phyloP scores from a whole-genome alignment of 2,329 filamentous ascomycete species.

The Zymoseptoria brevis region DNA sequence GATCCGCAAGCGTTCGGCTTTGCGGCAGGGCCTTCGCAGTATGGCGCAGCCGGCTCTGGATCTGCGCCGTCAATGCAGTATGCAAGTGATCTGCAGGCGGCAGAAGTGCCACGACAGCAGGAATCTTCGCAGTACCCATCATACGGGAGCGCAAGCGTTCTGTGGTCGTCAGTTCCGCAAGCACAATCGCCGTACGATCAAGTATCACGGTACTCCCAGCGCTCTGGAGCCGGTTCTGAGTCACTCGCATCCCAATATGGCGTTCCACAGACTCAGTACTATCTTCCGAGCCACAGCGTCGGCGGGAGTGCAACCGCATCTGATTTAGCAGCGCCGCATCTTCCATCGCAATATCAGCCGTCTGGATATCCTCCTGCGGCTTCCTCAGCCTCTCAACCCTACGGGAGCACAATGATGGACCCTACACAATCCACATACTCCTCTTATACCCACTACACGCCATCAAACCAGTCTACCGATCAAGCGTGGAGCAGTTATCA shows the following conservation, averaged over 20 bases:
- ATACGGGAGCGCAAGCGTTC: conserved; percentile 55
- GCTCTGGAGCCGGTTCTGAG: conserved; percentile 69
- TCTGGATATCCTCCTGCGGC: conserved; percentile 54
- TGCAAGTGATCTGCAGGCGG: conserved; percentile 21
- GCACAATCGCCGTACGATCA: conserved; percentile 62
- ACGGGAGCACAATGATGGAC: conserved; percentile 47
- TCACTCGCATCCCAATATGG: conserved; percentile 63
- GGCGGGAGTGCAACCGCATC: conserved; percentile 54
- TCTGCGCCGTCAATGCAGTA: conserved; percentile 50
- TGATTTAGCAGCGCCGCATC: conserved; percentile 49
- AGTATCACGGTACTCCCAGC: conserved; percentile 64
- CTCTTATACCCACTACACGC: conserved; percentile 19
- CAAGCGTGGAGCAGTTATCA: conserved; percentile 61
- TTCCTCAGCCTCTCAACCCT: conserved; percentile 44
- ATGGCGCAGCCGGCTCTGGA: conserved; percentile 49
- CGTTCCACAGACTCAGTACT: conserved; percentile 64
- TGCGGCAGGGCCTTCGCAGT: conserved; percentile 46
- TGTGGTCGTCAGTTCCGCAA: conserved; percentile 58
- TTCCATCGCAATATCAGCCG: conserved; percentile 58
- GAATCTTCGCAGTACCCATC: conserved; percentile 48
- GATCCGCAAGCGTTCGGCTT: conserved; percentile 42
- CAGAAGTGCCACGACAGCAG: conserved; percentile 49
- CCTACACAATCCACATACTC: conserved; percentile 34
- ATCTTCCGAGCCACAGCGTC: conserved; percentile 51
- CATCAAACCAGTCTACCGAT: conserved; percentile 38